Percentiles rank a stretch among this genome's conserved stretches.
These are phyloP conservation scores for Calocera cornea DNA, from an alignment of 768 basidiomycete genomes.

Conservation along the genomic window DNA sequence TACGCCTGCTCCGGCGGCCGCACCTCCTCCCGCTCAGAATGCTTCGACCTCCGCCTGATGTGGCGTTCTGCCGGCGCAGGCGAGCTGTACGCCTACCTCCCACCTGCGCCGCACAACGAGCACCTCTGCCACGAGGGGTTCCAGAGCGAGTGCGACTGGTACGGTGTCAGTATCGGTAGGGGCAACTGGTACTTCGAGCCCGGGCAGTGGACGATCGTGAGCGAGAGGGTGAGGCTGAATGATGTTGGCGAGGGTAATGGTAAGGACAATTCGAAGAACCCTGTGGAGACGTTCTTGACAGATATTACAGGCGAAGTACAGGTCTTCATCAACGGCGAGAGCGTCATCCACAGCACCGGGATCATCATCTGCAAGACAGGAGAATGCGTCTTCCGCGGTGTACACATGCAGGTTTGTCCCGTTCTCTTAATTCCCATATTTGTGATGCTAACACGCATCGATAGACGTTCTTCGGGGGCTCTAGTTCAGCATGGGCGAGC, in stretches of 20 bases:
- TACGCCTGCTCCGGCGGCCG: conserved; percentile 52
- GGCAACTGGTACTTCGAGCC: conserved; percentile 50
- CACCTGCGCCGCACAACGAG: conserved; percentile 31
- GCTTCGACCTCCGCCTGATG: conserved; percentile 60
- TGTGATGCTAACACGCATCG: conserved; percentile 6
- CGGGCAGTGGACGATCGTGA: conserved; percentile 55
- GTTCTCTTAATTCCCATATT: neutral
- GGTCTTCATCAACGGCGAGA: conserved; percentile 51
- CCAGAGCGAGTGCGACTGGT: conserved; percentile 16
- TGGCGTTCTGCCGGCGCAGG: conserved; percentile 52
- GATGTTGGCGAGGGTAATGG: conserved; percentile 56
- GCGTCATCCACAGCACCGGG: conserved; percentile 43
- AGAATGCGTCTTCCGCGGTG: conserved; percentile 44
- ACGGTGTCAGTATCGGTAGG: conserved; percentile 51
- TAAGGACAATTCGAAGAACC: conserved; percentile 15
- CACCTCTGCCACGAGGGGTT: conserved; percentile 34
- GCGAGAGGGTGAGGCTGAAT: conserved; percentile 61
- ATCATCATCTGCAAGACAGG: conserved; percentile 40
- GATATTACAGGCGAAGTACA: conserved; percentile 47
- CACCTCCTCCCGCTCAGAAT: conserved; percentile 37
- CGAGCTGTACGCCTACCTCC: conserved; percentile 62
- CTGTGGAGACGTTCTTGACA: conserved; percentile 1
- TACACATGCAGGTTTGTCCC: conserved; percentile 35
- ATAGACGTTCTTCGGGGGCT: conserved; percentile 65
- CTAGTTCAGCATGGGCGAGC: conserved; percentile 37